phyloP scores from a whole-genome alignment of 192 early-diverging fungal genomes.

The Coemansia aciculifera region DNA sequence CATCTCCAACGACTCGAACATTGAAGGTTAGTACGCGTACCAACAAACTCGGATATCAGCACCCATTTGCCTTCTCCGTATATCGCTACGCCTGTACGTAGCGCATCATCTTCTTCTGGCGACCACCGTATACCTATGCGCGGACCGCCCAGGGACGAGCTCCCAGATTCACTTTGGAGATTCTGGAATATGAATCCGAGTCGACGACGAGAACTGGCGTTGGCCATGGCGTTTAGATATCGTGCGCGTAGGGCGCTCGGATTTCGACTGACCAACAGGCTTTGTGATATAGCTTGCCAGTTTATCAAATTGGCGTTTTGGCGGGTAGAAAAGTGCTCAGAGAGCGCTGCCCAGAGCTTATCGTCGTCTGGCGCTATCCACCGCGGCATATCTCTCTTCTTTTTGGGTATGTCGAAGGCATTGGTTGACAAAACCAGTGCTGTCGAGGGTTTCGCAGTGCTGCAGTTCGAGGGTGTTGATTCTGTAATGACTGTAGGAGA shows the following conservation, averaged over 20 bases:
- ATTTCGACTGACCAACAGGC: neutral
- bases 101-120: constrained; percentile 32
- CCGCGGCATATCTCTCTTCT: neutral
- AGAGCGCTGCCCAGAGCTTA: constrained; percentile 1
- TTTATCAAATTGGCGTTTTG: neutral
- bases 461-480: neutral
- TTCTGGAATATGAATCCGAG: neutral
- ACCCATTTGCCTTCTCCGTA: constrained; percentile 27
- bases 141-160: neutral
- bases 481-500: no score
- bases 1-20: constrained; percentile 22
- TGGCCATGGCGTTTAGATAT: neutral
- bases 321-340: neutral
- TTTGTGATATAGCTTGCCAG: neutral
- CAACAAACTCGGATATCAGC: constrained; percentile 27
- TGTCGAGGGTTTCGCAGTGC: neutral
- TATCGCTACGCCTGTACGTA: constrained; percentile 30
- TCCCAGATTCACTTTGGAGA: neutral
- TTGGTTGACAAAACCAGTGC: neutral
- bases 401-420: neutral
- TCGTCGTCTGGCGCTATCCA: neutral
- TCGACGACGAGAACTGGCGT: neutral
- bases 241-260: neutral
- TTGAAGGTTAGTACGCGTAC: constrained; percentile 20
- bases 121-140: constrained; percentile 17